Evolutionary conservation across 306 rosid genomes (phyloP), one percentile per base, ranked within the genome.

Genomic region (Glycine latifolia): DNA sequence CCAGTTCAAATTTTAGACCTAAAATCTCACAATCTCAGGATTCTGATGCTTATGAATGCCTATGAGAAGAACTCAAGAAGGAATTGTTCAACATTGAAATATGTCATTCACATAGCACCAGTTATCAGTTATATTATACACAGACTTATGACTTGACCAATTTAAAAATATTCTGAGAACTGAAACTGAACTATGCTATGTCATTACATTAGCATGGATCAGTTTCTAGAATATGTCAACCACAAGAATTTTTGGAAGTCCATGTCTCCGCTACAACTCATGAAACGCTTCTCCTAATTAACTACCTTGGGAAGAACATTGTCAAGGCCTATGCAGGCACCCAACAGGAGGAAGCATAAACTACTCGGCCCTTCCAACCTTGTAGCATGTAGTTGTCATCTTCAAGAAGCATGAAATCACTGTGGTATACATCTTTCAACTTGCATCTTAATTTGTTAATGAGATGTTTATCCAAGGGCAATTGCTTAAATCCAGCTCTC

Each of bases 361-460:
- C 7, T 71, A 88, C 80, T 59, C 96, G 77, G 31, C 96, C 96
- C 83, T 91, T 91, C 96, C 96, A 91, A 77, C 93, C 92, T 82
- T 91, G 96, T 61, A 91, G 86, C 96, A 91, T 81, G 86, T 83
- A 89, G 79, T 84, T 76, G 14, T 89, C 91, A 78, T 91, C 93
- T 88, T 87, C 84, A 62, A 79, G 86, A 56, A 91, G 86, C 80
- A 85, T 76, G 81, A 91, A 91, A 78, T 91, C 87, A 41, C 79
- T 79, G 83, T 83, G 89, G 75, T 89, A 91, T 17, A 14, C 16
- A 16, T 3, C 46, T 83, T 71, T 85, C 67, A 81, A 71, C 75
- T 67, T 91, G 4, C 43, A 14, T 86, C 72, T 88, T 67, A 85
- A 15, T 71, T 68, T 88, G 86, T 83, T 70, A 83, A 88, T 71